phyloP scores from a whole-genome alignment of 257 asterid species.

The Craterostigma plantagineum region DNA sequence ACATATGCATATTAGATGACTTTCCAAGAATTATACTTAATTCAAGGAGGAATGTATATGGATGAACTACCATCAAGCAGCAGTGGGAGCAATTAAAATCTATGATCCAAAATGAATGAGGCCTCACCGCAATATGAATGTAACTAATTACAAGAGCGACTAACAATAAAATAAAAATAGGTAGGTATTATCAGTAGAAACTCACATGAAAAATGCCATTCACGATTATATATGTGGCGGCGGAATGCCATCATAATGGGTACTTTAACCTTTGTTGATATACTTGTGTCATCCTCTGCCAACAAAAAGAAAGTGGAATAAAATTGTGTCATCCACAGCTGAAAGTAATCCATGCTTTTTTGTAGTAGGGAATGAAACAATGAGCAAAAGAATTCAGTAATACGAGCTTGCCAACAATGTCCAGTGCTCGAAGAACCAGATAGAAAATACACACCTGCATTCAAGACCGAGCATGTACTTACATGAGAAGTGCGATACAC shows the following conservation, averaged over 20 bases:
- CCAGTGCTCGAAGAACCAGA: slow-evolving; percentile 96
- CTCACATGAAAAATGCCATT: slow-evolving; percentile 96
- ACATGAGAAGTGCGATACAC: too few species aligned
- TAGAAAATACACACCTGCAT: slow-evolving; percentile 87
- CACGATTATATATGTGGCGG: slow-evolving; percentile 54
- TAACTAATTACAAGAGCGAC: too few species aligned
- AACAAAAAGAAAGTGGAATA: not conserved
- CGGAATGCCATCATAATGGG: slow-evolving; percentile 70
- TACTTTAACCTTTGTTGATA: slow-evolving; percentile 62
- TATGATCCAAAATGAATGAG: too few species aligned
- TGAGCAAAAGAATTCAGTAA: not conserved
- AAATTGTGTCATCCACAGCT: too few species aligned
- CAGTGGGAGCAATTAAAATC: too few species aligned
- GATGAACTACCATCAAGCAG: too few species aligned
- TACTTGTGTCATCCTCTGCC: slow-evolving; percentile 96
- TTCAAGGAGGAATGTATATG: too few species aligned
- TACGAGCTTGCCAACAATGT: slow-evolving; percentile 74
- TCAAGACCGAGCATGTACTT: slow-evolving; percentile 1
- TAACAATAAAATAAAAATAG: slow-evolving; percentile 1
- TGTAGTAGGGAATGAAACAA: not conserved
- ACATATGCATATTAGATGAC: too few species aligned
- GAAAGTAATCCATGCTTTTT: too few species aligned
- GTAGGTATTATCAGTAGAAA: slow-evolving; percentile 2
- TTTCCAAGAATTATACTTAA: too few species aligned
- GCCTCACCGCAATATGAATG: too few species aligned